Evolutionary conservation across 441 rosid genomes (phyloP), one percentile per base, ranked within the genome.

Genomic region (Manihot esculenta): DNA sequence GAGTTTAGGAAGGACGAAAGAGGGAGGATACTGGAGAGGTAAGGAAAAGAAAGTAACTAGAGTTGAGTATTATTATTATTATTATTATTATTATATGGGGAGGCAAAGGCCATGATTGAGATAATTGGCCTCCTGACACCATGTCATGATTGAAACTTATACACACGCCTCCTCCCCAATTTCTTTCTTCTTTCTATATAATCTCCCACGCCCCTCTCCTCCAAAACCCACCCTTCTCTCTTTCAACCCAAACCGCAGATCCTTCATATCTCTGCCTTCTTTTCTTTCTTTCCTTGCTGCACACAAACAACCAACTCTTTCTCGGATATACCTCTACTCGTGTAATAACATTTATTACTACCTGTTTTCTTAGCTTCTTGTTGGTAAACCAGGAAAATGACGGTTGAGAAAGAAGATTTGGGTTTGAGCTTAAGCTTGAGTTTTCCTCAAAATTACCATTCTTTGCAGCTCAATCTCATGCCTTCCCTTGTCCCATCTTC

Each of bases 341-440:
- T 5, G 5, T n/a, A n/a, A n/a, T n/a, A n/a, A n/a, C 33, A 30
- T 1, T 1, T 4, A 30, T 30, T 30, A 30, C 33, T 30, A 30
- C 4, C 4, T 30, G 33, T 30, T 30, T 30, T 4, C 3, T 4
- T 17, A 10, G n/a, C 26, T 6, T 10, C 48, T 62, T 62, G 50
- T 20, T 62, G 12, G 8, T 3, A 7, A 8, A 10, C 0, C 2
- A 35, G 18, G 58, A 70, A 51, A 62, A 84, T 82, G 84, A 83
- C 86, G 88, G 72, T 75, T 65, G 93, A 77, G 64, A 89, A 88
- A 70, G 91, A 90, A 47, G 97, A 89, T 80, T 80, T 94, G 78
- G 94, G 97, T 70, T 78, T 94, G 81, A 89, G 93, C 76, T 73
- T 92, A 21, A 78, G 97, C 81, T 82, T 90, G 83, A 85, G 83